Conservation (phyloP, 2,329 filamentous ascomycete genomes). For the Teratosphaeria zuluensis region DNA sequence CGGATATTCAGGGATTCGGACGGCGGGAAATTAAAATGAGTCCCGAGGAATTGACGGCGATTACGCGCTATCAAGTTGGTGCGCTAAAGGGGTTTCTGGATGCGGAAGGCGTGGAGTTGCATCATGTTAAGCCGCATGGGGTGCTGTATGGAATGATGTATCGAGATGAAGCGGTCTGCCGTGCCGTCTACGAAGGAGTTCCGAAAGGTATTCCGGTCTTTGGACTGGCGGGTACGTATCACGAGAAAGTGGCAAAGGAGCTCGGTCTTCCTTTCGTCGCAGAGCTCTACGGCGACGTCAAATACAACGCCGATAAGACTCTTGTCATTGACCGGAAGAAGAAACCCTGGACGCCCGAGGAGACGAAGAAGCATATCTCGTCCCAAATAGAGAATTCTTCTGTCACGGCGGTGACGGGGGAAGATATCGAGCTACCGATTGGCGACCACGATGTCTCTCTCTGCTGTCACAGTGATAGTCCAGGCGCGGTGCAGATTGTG, state of each 20-base stretch:
- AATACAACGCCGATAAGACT: conserved; percentile 42
- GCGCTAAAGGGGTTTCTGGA: conserved; percentile 51
- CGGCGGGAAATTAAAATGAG: conserved; percentile 51
- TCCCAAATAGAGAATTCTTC: conserved; percentile 31
- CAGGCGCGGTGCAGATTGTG: conserved; percentile 35
- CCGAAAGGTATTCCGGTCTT: conserved; percentile 41
- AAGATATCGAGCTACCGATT: conserved; percentile 32
- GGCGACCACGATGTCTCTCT: conserved; percentile 34
- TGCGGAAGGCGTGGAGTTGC: conserved; percentile 44
- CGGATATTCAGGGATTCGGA: conserved; percentile 57
- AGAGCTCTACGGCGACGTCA: conserved; percentile 43
- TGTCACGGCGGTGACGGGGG: conserved; percentile 33
- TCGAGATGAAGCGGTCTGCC: conserved; percentile 41
- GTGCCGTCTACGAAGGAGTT: conserved; percentile 45
- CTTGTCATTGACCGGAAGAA: conserved; percentile 51
- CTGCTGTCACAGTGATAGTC: conserved; percentile 38
- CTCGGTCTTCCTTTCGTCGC: conserved; percentile 44
- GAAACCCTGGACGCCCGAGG: conserved; percentile 38
- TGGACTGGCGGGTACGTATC: conserved; percentile 45
- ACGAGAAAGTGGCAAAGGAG: conserved; percentile 45
- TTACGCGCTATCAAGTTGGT: conserved; percentile 53
- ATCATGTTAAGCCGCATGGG: conserved; percentile 54
- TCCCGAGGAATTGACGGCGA: conserved; percentile 29
- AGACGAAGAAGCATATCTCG: conserved; percentile 32
- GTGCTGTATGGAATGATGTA: conserved; percentile 49